These are phyloP conservation scores for Orbilia quercus DNA, from an alignment of 2,329 filamentous ascomycete species.

Conservation along the genomic window DNA sequence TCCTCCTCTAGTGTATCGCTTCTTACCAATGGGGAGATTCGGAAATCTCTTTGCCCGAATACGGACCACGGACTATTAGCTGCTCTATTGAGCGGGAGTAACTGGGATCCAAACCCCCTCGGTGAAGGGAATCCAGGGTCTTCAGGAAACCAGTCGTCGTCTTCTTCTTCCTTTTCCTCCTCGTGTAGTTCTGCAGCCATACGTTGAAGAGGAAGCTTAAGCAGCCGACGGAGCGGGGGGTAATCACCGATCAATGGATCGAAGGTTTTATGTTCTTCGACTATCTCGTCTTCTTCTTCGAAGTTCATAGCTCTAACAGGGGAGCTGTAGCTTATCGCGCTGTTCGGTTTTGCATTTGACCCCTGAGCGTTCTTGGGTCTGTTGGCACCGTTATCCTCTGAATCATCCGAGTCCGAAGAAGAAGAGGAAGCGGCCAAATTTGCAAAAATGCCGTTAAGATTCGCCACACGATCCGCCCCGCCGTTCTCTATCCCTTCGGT, in stretches of 20 bases:
- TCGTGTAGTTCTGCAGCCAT: conserved; percentile 1
- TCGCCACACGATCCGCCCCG: not conserved
- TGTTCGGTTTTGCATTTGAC: not conserved
- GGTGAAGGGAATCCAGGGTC: not conserved
- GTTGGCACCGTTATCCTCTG: not conserved
- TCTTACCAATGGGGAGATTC: no score
- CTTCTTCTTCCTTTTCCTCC: conserved; percentile 4
- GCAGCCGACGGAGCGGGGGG: not conserved
- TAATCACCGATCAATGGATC: not conserved
- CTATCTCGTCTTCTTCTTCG: not conserved
- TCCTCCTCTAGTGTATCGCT: no score
- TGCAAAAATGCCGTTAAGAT: not conserved
- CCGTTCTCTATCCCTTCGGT: not conserved
- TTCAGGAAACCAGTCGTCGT: not conserved
- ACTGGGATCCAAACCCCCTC: no score
- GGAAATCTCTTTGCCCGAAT: no score
- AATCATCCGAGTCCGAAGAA: conserved; percentile 8
- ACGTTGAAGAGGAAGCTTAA: not conserved
- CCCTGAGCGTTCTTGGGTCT: not conserved
- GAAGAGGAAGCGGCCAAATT: not conserved
- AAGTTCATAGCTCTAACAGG: not conserved
- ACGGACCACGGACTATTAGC: no score
- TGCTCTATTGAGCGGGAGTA: no score
- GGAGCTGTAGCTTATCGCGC: conserved; percentile 8
- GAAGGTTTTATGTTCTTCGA: not conserved